Percentiles rank a stretch among this genome's conserved stretches.
Conservation (phyloP, 2,329 filamentous ascomycete species). For the Aureobasidium pullulans region DNA sequence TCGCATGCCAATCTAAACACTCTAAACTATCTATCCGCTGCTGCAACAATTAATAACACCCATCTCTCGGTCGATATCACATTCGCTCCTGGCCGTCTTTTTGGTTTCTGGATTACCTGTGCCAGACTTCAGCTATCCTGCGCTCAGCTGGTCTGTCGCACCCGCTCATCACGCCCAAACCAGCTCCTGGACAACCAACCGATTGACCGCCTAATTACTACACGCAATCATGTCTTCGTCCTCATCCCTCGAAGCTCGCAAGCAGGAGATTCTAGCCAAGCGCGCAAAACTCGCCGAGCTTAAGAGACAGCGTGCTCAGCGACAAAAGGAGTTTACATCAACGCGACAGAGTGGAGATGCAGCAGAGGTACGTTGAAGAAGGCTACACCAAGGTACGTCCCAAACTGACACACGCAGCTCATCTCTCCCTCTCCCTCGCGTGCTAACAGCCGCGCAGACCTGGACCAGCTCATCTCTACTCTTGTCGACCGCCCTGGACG, state of each 20-base stretch:
- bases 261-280: conserved; percentile 94
- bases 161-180: not conserved
- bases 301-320: conserved; percentile 81
- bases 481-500: conserved; percentile 69
- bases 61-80: not conserved
- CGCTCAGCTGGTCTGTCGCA: conserved; percentile 11
- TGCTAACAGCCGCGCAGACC: conserved; percentile 62
- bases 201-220: not conserved
- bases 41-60: not conserved
- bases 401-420: conserved; percentile 43
- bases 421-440: conserved; percentile 63
- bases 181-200: not conserved
- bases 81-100: not conserved
- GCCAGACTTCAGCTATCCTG: not conserved
- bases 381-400: conserved; percentile 9
- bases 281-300: conserved; percentile 95
- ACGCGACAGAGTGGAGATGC: conserved; percentile 48
- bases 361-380: conserved; percentile 55
- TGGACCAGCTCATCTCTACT: conserved; percentile 78
- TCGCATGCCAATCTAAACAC: no score
- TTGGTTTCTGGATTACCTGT: not conserved
- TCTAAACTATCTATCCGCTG: not conserved
- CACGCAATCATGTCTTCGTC: conserved; percentile 24
- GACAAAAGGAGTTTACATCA: conserved; percentile 60
- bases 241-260: conserved; percentile 55